These are phyloP conservation scores for Metschnikowia reukaufii DNA, from an alignment of 805 yeast species.

Conservation along the genomic window DNA sequence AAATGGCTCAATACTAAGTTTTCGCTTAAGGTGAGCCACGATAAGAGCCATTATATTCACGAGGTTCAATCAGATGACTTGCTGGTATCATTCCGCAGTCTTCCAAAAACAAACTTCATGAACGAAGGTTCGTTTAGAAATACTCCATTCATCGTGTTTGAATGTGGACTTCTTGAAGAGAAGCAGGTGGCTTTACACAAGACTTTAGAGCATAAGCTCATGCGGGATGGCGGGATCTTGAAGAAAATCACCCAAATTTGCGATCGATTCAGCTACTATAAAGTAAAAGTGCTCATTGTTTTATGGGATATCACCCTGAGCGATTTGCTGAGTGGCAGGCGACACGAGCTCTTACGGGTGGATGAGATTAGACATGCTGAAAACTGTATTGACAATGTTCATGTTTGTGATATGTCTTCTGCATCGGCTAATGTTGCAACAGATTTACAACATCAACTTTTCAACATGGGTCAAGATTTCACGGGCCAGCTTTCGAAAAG, in stretches of 20 bases:
- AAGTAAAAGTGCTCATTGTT: conserved; percentile 40
- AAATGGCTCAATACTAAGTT: conserved; percentile 52
- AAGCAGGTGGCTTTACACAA: conserved; percentile 12
- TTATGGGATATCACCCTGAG: conserved; percentile 41
- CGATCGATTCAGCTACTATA: conserved; percentile 36
- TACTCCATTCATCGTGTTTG: conserved; percentile 48
- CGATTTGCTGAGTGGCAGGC: conserved; percentile 16
- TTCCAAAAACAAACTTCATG: conserved; percentile 40
- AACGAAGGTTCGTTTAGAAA: conserved; percentile 39
- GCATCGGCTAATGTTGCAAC: conserved; percentile 27
- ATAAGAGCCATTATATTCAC: conserved; percentile 27
- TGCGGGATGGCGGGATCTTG: conserved; percentile 37
- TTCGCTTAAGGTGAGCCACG: conserved; percentile 32
- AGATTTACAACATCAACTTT: conserved; percentile 24
- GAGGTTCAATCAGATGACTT: conserved; percentile 26
- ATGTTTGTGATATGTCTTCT: conserved; percentile 36
- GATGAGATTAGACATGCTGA: conserved; percentile 6
- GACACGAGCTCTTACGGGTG: conserved; percentile 20
- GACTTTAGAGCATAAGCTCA: conserved; percentile 32
- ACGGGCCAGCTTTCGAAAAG: conserved; percentile 30
- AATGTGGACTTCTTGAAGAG: conserved; percentile 46
- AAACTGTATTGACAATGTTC: conserved; percentile 23
- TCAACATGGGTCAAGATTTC: conserved; percentile 24
- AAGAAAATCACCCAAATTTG: conserved; percentile 35
- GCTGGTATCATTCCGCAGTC: conserved; percentile 37